Percentiles rank a stretch among this genome's conserved stretches.
phyloP scores from a whole-genome alignment of 805 yeast species.

The Wickerhamomyces xylosicus region DNA sequence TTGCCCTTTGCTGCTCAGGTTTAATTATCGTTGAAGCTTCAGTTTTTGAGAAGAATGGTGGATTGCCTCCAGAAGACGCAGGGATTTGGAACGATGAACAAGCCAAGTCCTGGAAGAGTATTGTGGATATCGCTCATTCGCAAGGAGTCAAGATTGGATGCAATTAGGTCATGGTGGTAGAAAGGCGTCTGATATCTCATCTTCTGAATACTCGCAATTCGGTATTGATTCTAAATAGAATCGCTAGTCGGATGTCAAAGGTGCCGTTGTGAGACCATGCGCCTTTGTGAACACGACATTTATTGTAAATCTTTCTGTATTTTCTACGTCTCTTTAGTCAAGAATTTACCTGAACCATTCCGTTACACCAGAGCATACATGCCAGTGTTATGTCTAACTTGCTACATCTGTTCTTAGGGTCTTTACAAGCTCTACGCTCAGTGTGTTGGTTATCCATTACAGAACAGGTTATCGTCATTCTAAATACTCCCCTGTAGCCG shows the following conservation, averaged over 20 bases:
- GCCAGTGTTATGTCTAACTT: too few relatives aligned
- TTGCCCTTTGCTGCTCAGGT: constrained; percentile 40
- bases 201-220: constrained; percentile 21
- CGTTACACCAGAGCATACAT: too few relatives aligned
- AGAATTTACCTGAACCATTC: too few relatives aligned
- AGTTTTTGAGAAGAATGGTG: constrained; percentile 30
- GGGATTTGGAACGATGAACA: constrained; percentile 44
- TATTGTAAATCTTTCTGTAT: too few relatives aligned
- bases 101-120: constrained; percentile 27
- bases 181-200: constrained; percentile 28
- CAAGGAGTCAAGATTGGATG: constrained; percentile 32
- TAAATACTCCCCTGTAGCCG: too few relatives aligned
- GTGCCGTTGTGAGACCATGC: constrained; percentile 37
- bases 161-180: constrained; percentile 51
- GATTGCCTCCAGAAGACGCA: constrained; percentile 32
- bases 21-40: constrained; percentile 36
- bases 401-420: too few relatives aligned
- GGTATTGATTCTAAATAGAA: constrained; percentile 23
- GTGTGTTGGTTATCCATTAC: too few relatives aligned
- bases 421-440: too few relatives aligned
- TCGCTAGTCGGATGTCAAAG: constrained; percentile 29
- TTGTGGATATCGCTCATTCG: constrained; percentile 36
- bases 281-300: too few relatives aligned
- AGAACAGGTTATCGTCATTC: too few relatives aligned
- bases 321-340: too few relatives aligned